Conservation (phyloP, 1,284 basidiomycete genomes). For the Takashimella koratensis region DNA sequence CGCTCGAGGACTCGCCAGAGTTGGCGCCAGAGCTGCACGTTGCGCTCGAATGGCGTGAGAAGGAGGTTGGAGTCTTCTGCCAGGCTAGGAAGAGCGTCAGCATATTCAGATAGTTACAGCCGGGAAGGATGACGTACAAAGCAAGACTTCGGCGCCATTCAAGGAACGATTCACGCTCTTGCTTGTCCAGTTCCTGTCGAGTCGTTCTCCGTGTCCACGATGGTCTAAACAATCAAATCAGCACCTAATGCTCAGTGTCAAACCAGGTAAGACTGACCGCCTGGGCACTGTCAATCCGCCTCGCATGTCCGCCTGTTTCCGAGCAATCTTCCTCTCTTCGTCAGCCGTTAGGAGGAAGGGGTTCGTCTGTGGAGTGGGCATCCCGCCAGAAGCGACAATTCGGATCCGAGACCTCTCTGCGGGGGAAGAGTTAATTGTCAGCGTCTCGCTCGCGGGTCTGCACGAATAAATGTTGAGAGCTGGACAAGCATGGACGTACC, state of each 20-base stretch:
- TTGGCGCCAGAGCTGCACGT: constrained; percentile 94
- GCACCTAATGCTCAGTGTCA: neutral
- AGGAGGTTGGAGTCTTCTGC: constrained; percentile 59
- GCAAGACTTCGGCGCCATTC: constrained; percentile 90
- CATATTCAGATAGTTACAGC: too few relatives aligned
- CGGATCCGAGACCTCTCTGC: constrained; percentile 87
- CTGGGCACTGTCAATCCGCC: constrained; percentile 71
- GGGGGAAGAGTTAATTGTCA: neutral
- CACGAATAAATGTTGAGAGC: neutral
- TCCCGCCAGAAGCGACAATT: constrained; percentile 69
- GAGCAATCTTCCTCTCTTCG: constrained; percentile 71
- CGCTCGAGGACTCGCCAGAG: constrained; percentile 92
- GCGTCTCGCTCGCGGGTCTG: neutral
- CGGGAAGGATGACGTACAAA: too few relatives aligned
- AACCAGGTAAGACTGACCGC: too few relatives aligned
- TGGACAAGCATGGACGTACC: constrained; percentile 57
- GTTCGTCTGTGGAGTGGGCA: constrained; percentile 58
- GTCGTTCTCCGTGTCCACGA: constrained; percentile 79
- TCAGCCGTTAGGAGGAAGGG: constrained; percentile 80
- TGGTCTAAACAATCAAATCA: too few relatives aligned
- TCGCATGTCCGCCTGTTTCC: constrained; percentile 70
- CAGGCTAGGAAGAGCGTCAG: too few relatives aligned
- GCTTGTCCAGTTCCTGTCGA: constrained; percentile 70
- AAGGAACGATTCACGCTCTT: constrained; percentile 82
- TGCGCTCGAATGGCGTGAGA: constrained; percentile 91